phyloP scores from a whole-genome alignment of 2,329 filamentous ascomycete genomes.

The Apiospora pterosperma region DNA sequence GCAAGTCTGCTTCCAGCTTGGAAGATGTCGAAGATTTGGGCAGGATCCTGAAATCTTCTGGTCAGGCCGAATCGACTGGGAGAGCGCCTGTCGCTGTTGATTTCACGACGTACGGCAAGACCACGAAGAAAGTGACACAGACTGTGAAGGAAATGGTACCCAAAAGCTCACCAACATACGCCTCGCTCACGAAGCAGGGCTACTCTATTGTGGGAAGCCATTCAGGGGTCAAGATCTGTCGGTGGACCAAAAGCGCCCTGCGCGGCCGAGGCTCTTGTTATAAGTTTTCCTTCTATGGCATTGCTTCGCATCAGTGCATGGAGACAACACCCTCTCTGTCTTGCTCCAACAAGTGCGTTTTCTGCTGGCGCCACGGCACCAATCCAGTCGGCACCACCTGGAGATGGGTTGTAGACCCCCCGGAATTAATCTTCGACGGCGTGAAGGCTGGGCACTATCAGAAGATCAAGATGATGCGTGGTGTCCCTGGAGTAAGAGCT shows the following conservation, averaged over 20 bases:
- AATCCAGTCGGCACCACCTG: slow-evolving; percentile 96
- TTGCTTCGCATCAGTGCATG: slow-evolving; percentile 96
- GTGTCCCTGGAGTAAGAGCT: slow-evolving; percentile 86
- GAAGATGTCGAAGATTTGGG: slow-evolving; percentile 86
- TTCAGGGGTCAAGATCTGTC: slow-evolving; percentile 95
- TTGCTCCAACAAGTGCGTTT: slow-evolving; percentile 97
- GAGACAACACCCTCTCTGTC: slow-evolving; percentile 93
- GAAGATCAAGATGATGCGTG: slow-evolving; percentile 96
- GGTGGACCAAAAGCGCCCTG: slow-evolving; percentile 96
- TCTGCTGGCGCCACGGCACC: slow-evolving; percentile 97
- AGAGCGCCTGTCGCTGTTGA: slow-evolving; percentile 69
- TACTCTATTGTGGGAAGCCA: slow-evolving; percentile 95
- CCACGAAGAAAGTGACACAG: slow-evolving; percentile 42
- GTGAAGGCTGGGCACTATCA: slow-evolving; percentile 92
- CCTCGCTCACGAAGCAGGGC: slow-evolving; percentile 89
- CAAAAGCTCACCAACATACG: slow-evolving; percentile 81
- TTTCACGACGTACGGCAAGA: slow-evolving; percentile 71
- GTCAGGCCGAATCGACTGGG: slow-evolving; percentile 24
- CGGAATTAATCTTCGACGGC: slow-evolving; percentile 83
- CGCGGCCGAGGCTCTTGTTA: slow-evolving; percentile 94
- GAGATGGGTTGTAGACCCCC: slow-evolving; percentile 93
- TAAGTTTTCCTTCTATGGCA: slow-evolving; percentile 97
- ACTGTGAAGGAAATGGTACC: slow-evolving; percentile 90
- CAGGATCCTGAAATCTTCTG: slow-evolving; percentile 53
- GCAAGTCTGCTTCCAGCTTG: slow-evolving; percentile 45